A percentile compares a stretch with the other conserved stretches of the same genome.
These are phyloP conservation scores for Mycena sp. DNA, from an alignment of 1,284 basidiomycete species.

Conservation along the genomic window DNA sequence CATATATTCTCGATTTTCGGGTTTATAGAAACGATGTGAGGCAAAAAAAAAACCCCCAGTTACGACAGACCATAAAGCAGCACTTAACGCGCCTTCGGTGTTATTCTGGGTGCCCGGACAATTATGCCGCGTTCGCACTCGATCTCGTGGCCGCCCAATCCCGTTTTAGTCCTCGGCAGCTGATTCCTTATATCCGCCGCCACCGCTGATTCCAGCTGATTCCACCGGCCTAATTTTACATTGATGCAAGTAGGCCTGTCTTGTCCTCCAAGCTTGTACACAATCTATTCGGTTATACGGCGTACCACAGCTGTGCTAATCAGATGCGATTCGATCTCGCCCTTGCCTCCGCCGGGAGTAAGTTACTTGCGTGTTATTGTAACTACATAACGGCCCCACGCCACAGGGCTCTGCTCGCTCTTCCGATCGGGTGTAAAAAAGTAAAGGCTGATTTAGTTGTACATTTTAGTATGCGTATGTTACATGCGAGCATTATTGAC, in stretches of 20 bases:
- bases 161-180: no score
- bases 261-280: background rate
- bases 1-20: no score
- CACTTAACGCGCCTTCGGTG: no score
- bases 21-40: no score
- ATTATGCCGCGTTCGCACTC: no score
- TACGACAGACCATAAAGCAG: no score
- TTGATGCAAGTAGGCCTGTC: background rate
- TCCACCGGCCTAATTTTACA: slow-evolving; percentile 16
- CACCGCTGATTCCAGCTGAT: slow-evolving; percentile 16
- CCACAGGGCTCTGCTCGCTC: background rate
- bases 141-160: no score
- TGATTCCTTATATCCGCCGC: slow-evolving; percentile 17
- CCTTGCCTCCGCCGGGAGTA: background rate
- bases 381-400: background rate
- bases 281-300: background rate
- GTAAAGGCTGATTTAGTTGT: background rate
- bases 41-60: no score
- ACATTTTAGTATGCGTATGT: slow-evolving; percentile 6
- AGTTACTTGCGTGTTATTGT: background rate
- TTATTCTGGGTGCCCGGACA: no score
- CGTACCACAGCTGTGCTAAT: background rate
- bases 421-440: background rate
- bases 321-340: background rate
- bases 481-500: slow-evolving; percentile 17